Base-by-base conservation (phyloP, 179 eudicot genomes). In the Beta lomatogona region DNA sequence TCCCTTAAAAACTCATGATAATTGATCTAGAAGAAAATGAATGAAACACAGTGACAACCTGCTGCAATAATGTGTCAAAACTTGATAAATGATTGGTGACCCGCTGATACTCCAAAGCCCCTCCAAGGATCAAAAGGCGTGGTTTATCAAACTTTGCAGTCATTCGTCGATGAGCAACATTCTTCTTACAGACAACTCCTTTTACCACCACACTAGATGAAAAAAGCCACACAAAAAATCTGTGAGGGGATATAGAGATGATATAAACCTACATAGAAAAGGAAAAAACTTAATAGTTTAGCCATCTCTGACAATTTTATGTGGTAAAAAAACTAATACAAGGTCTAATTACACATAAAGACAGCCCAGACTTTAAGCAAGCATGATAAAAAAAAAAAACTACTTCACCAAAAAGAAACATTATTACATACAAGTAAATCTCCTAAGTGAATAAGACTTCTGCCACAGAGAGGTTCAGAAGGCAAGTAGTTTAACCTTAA, bases 101-200 rank as follows among this genome's bases (percentile, higher is more conserved):
- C 64, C 91, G 88, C 69, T 89, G 91, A 87, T 89, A 89, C 80
- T 89, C 91, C 81, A 89, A 76, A 14, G 91, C 91, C 75, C 89
- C 91, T 82, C 88, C 91, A 70, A 89, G 89, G 66, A 89, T 85
- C 59, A 89, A 70, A 46, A 89, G 82, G 63, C 84, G 87, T n/a
- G 91, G 86, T 69, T 67, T 85, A 68, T 85, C 88, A 71, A 89
- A 74, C 84, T 80, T 89, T 9, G 91, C 82, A 50, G 78, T 80
- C 91, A 89, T 89, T 60, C 91, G 84, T 52, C 91, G 88, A 87
- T 89, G 88, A 77, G 91, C 91, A 77, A 89, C 88, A 83, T 89
- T 89, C 85, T 87, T 89, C 87, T 89, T 89, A 73, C 91, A 89
- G 75, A 87, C 91, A 82, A 89, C 86, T 74, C 91, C 91, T 85